A percentile compares a stretch with the other conserved stretches of the same genome.
Conservation (phyloP, 805 yeast species). For the Saccharomyces kudriavzevii region DNA sequence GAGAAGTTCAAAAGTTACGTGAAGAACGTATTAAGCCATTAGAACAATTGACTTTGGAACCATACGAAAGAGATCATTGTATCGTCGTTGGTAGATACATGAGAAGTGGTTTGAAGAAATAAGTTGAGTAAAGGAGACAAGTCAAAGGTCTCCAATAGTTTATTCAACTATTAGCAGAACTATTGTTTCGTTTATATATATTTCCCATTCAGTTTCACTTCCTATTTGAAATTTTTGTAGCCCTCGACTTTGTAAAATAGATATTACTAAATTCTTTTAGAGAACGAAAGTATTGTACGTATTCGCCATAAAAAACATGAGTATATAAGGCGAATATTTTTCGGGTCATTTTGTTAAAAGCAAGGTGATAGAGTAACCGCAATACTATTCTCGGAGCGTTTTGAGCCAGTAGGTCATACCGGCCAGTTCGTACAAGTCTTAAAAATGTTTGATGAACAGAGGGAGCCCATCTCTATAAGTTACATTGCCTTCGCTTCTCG, state of each 20-base stretch:
- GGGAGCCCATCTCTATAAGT: no score
- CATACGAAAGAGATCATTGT: conserved; percentile 99
- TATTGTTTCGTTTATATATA: not conserved
- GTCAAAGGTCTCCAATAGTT: not conserved
- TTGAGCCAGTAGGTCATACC: not conserved
- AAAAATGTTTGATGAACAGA: not conserved
- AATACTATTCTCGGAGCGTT: not conserved
- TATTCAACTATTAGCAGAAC: not conserved
- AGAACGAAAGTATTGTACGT: not conserved
- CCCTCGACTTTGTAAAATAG: not conserved
- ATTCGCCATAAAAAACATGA: not conserved
- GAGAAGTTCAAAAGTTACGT: conserved; percentile 98
- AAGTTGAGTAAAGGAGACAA: conserved; percentile 9
- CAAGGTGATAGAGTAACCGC: not conserved
- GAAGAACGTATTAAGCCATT: conserved; percentile 98
- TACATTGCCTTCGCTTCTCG: not conserved
- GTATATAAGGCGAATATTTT: not conserved
- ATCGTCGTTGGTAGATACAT: conserved; percentile 94
- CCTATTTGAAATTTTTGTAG: not conserved
- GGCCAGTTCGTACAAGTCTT: not conserved
- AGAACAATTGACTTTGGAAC: conserved; percentile 97
- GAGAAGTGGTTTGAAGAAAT: conserved; percentile 64
- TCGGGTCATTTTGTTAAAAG: not conserved
- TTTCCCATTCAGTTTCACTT: not conserved
- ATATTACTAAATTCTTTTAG: not conserved